Evolutionary conservation across 2,329 filamentous ascomycete genomes (phyloP).

Genomic region (Stagonosporopsis tanaceti): DNA sequence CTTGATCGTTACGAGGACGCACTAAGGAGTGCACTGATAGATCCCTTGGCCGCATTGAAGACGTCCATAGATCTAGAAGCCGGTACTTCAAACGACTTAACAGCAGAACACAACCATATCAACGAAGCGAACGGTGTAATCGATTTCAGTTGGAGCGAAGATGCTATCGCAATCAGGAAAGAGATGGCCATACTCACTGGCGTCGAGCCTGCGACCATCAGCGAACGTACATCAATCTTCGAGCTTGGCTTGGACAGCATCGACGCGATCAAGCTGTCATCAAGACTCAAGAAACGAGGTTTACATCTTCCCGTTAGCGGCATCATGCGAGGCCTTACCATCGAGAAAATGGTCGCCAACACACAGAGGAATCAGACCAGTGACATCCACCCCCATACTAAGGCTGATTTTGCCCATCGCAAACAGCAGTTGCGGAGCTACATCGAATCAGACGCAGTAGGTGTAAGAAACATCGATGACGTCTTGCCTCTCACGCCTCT

Average conservation of each 20-base stretch:
- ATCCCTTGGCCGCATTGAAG: conserved; percentile 38
- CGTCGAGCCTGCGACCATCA: conserved; percentile 60
- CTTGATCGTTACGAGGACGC: conserved; percentile 54
- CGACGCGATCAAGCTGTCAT: conserved; percentile 84
- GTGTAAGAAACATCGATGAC: conserved; percentile 59
- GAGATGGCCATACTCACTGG: conserved; percentile 71
- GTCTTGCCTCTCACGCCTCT: conserved; percentile 80
- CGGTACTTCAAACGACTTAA: background rate
- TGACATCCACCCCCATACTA: background rate
- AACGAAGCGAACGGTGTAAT: background rate
- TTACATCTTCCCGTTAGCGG: conserved; percentile 73
- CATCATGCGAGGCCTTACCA: conserved; percentile 77
- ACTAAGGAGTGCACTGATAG: conserved; percentile 47
- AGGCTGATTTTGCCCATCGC: conserved; percentile 28
- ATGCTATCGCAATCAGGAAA: conserved; percentile 62
- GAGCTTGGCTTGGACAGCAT: conserved; percentile 91
- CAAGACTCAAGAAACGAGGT: conserved; percentile 69
- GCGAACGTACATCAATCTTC: conserved; percentile 71
- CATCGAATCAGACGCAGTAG: conserved; percentile 46
- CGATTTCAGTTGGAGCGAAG: conserved; percentile 66
- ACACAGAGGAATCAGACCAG: conserved; percentile 14
- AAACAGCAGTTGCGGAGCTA: conserved; percentile 48
- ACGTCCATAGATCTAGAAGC: conserved; percentile 19
- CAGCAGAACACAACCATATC: background rate
- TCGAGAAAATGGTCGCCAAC: conserved; percentile 64